Evolutionary conservation across 2,329 filamentous ascomycete genomes (phyloP).

Genomic region (Orbilia quercus): DNA sequence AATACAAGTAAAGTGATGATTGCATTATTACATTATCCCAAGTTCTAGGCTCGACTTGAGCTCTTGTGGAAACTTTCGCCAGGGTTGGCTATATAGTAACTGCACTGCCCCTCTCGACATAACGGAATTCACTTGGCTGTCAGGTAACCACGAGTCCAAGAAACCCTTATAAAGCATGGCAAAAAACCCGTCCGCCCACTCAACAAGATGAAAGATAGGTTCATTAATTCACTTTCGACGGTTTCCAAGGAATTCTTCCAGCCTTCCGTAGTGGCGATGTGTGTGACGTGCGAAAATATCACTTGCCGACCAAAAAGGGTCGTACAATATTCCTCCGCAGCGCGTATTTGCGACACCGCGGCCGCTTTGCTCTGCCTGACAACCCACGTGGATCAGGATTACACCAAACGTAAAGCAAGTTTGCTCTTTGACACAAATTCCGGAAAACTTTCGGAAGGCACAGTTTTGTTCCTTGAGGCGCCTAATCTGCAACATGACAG

Average conservation of each 20-base stretch:
- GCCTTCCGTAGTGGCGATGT: too few relatives aligned
- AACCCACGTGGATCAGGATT: background rate
- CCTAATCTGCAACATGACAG: slow-evolving; percentile 2
- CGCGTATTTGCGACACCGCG: too few relatives aligned
- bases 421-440: too few relatives aligned
- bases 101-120: slow-evolving; percentile 34
- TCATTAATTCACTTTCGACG: background rate
- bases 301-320: too few relatives aligned
- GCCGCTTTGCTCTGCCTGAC: background rate
- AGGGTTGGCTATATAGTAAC: slow-evolving; percentile 2
- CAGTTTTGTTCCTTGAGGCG: slow-evolving; percentile 7
- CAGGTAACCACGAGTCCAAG: slow-evolving; percentile 35
- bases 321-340: too few relatives aligned
- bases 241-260: background rate
- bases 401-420: background rate
- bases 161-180: slow-evolving; percentile 11
- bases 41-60: slow-evolving; percentile 4
- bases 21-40: slow-evolving; percentile 15
- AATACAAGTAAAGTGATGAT: background rate
- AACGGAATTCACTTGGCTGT: slow-evolving; percentile 25
- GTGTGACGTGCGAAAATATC: too few relatives aligned
- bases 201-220: too few relatives aligned
- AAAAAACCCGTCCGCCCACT: slow-evolving; percentile 4
- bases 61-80: slow-evolving; percentile 33
- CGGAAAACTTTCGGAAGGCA: background rate